Conservation (phyloP, 2,329 filamentous ascomycete species). For the Dryadomyces quercivorus region DNA sequence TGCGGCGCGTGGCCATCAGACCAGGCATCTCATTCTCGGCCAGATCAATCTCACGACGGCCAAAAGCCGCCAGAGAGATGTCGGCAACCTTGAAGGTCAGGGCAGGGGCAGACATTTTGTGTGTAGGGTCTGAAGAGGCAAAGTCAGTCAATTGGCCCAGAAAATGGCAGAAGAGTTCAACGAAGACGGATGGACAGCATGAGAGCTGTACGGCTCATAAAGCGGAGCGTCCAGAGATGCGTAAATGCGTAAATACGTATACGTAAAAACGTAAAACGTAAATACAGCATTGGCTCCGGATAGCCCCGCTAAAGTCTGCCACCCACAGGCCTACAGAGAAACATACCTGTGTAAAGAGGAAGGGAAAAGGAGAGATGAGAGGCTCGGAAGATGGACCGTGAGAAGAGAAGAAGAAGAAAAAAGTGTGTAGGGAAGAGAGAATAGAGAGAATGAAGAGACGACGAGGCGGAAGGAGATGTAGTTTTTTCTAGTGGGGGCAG, state of each 20-base stretch:
- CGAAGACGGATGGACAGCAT: no score
- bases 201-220: background rate
- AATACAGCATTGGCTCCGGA: no score
- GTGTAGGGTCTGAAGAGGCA: background rate
- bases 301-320: no score
- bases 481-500: slow-evolving; percentile 3
- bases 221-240: no score
- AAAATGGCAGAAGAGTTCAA: background rate
- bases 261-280: no score
- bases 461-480: background rate
- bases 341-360: slow-evolving; percentile 9
- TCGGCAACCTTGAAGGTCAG: slow-evolving; percentile 97
- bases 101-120: slow-evolving; percentile 64
- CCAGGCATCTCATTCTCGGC: slow-evolving; percentile 96
- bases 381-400: no score
- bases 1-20: slow-evolving; percentile 86
- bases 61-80: slow-evolving; percentile 94
- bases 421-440: background rate
- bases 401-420: slow-evolving; percentile 6
- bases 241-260: no score
- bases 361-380: slow-evolving; percentile 11
- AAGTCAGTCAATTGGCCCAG: background rate
- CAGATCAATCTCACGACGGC: slow-evolving; percentile 97
- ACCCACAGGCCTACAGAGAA: background rate
- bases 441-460: slow-evolving; percentile 1